Evolutionary conservation across 768 basidiomycete genomes (phyloP), one percentile per base, ranked within the genome.

Genomic region (Amanita pseudoporphyria): DNA sequence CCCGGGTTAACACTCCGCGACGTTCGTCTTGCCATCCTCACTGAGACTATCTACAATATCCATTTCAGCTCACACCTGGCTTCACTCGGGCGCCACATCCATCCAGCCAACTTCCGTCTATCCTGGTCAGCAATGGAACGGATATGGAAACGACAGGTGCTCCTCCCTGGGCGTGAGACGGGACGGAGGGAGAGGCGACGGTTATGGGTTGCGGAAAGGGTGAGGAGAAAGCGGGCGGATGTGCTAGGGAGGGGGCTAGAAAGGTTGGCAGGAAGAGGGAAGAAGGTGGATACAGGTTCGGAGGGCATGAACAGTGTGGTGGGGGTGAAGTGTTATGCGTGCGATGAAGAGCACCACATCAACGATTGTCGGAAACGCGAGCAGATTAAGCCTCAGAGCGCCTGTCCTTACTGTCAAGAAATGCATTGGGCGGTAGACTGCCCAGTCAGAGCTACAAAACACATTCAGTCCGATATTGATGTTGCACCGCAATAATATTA

Each of bases 41-140:
- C 22, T 4, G 51, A 52, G 19, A 38, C 13, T n/a, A 35, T 52
- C 13, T 52, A 52, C 30, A 18, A n/a, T 22, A 46, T n/a, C 1
- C 14, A 46, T 16, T 52, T 38, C 26, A 10, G 37, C 1, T 45
- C 42, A 16, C 51, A 52, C 16, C 35, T 52, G 18, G 18, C 38
- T 9, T n/a, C 22, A 21, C 51, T 52, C 13, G 44, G 49, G 18
- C 43, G 42, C 9, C 42, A 45, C 41, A 30, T 52, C 21, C 44
- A 52, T 37, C 43, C 45, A 10, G 6, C 51, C 26, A 50, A 50
- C 49, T 50, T 50, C 26, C 42, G 51, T 14, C 44, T 52, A 2
- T 40, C 51, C 4, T 52, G 51, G 43, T 22, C 18, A n/a, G 45
- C 21, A 9, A 52, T 52, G 51, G 51, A 46, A 22, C 38, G 44